Evolutionary conservation across 2,329 filamentous ascomycete genomes (phyloP).

Genomic region (Gnomoniopsis sp.): DNA sequence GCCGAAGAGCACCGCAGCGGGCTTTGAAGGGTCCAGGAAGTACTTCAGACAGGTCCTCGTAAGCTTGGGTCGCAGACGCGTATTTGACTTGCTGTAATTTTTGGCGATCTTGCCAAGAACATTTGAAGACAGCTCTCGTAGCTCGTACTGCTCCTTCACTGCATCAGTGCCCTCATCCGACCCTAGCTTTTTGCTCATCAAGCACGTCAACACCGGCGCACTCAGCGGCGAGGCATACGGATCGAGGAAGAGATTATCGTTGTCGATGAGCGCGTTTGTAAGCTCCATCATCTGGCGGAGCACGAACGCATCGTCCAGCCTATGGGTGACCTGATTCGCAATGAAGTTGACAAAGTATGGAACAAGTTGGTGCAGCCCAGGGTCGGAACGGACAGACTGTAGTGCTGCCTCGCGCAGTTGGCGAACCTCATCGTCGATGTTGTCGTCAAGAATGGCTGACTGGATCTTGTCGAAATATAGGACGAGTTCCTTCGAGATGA

Average conservation of each 20-base stretch:
- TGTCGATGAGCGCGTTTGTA: conserved; percentile 77
- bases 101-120: conserved; percentile 75
- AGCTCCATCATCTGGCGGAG: conserved; percentile 91
- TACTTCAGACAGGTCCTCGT: conserved; percentile 91
- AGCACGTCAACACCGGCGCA: conserved; percentile 85
- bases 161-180: conserved; percentile 49
- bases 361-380: conserved; percentile 89
- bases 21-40: conserved; percentile 82
- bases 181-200: conserved; percentile 80
- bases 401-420: conserved; percentile 78
- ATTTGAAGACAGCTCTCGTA: conserved; percentile 81
- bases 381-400: conserved; percentile 81
- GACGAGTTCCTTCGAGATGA: conserved; percentile 91
- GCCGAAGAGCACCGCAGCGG: conserved; percentile 82
- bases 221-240: conserved; percentile 65
- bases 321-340: conserved; percentile 92
- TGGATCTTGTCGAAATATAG: conserved; percentile 97
- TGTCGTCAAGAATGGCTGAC: conserved; percentile 81
- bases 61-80: conserved; percentile 80
- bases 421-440: conserved; percentile 71
- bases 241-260: conserved; percentile 72
- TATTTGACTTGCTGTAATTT: conserved; percentile 78
- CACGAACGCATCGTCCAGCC: conserved; percentile 83
- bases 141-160: conserved; percentile 65
- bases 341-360: conserved; percentile 97